These are phyloP conservation scores for Balakata baccata DNA, from an alignment of 345 rosid genomes.

Conservation along the genomic window DNA sequence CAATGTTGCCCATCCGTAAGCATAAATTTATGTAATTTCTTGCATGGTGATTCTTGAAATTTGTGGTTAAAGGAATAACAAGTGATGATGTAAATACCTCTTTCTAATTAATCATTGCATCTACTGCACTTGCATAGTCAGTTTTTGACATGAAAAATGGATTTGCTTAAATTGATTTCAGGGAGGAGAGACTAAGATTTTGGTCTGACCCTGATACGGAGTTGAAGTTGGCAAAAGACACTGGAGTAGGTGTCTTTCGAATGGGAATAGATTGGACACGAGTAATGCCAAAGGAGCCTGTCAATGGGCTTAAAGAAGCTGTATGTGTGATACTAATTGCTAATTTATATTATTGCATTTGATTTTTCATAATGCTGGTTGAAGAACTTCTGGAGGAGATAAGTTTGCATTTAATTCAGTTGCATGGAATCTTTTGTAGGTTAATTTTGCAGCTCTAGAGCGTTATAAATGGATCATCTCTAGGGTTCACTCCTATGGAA, in stretches of 20 bases:
- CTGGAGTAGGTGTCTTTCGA: conserved; percentile 74
- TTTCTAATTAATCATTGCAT: not conserved
- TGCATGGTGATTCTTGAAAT: conserved; percentile 17
- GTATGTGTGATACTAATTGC: conserved; percentile 45
- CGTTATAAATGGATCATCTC: conserved; percentile 81
- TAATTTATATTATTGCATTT: conserved; percentile 18
- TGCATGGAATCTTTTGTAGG: conserved; percentile 39
- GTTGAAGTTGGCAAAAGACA: conserved; percentile 76
- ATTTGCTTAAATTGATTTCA: conserved; percentile 38
- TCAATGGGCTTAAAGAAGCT: conserved; percentile 56
- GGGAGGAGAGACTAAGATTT: conserved; percentile 87
- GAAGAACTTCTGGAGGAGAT: not conserved
- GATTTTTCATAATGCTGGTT: not conserved
- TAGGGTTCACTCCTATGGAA: conserved; percentile 74
- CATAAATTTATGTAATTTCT: conserved; percentile 16
- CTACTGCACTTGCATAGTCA: not conserved
- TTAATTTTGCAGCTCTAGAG: conserved; percentile 80
- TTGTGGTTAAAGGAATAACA: not conserved
- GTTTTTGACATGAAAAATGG: conserved; percentile 18
- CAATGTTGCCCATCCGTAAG: conserved; percentile 87
- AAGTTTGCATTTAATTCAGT: conserved; percentile 11
- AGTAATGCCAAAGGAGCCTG: conserved; percentile 83
- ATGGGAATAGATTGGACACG: conserved; percentile 96
- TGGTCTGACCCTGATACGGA: conserved; percentile 98
- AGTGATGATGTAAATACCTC: not conserved